Base-by-base conservation (phyloP, 2,329 filamentous ascomycete genomes). In the Stachybotrys chlorohalonatus region DNA sequence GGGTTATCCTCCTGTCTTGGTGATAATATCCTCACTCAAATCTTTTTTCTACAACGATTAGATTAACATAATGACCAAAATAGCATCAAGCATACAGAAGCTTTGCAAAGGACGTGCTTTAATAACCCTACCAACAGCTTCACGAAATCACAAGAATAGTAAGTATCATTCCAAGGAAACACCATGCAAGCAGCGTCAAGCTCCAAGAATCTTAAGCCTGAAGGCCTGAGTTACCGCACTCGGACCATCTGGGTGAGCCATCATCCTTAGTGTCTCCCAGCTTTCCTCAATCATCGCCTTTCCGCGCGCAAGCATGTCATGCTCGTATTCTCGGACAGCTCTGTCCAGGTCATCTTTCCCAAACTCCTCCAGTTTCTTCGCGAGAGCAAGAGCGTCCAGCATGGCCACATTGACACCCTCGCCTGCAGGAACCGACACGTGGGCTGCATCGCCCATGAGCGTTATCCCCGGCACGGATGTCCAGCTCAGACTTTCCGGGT, bases 371-470 rank as follows among this genome's bases (percentile, higher is more conserved):
- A 53, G 30, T 24, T 48, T 53, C 5, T 16, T 24, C 7, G 45
- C 52, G 11, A 55, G 52, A n/a, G 31, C 47, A 3, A 55, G 16
- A 1, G 54, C 47, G 24, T 55, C 54, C 11, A 45, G 36, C 54
- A 55, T 55, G 11, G 52, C 54, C 5, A 36, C 30, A 16, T 55
- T 55, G 7, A 55, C 54, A 1, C 54, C 54, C 50, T 55, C 52
- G 6, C 54, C 54, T 5, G 49, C 52, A n/a, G 54, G 54, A 13
- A 45, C 47, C 9, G 51, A 47, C 15, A 55, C 31, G 47, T 55
- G 54, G 3, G 54, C 54, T 16, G 54, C 54, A 15, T 55, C 54
- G n/a, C 54, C 54, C 36, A 51, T 31, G 9, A 55, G 47, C 9
- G 47, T 49, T 11, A 53, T 16, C 8, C 54, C 54, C 11, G 54